Percentiles rank a stretch among this genome's conserved stretches.
phyloP scores from a whole-genome alignment of 805 yeast genomes.

The Diddensiella caesifluorescens region DNA sequence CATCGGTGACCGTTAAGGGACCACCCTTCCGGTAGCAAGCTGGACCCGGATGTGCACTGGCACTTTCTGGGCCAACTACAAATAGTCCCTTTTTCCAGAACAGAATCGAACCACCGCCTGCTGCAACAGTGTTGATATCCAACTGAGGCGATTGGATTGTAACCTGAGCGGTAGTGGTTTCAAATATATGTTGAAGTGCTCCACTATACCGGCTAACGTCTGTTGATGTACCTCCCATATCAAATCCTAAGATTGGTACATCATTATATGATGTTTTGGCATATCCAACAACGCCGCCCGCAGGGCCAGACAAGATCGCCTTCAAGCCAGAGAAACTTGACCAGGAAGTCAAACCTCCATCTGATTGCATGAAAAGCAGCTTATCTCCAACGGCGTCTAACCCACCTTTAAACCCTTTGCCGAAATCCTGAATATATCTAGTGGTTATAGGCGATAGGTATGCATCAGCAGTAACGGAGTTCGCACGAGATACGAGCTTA shows the following conservation, averaged over 20 bases:
- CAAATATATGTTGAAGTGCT: slow-evolving; percentile 70
- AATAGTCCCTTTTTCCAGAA: slow-evolving; percentile 67
- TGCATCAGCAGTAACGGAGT: slow-evolving; percentile 76
- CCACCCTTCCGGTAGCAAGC: slow-evolving; percentile 83
- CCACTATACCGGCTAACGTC: slow-evolving; percentile 75
- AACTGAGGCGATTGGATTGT: slow-evolving; percentile 81
- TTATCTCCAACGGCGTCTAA: slow-evolving; percentile 35
- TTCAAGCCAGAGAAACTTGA: slow-evolving; percentile 76
- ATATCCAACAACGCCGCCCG: slow-evolving; percentile 96
- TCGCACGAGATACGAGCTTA: slow-evolving; percentile 67
- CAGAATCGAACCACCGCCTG: slow-evolving; percentile 75
- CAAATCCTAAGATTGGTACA: slow-evolving; percentile 73
- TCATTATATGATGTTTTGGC: slow-evolving; percentile 68
- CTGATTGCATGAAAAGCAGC: slow-evolving; percentile 81
- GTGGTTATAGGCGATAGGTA: slow-evolving; percentile 75
- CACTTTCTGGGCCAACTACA: slow-evolving; percentile 82
- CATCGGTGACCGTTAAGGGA: slow-evolving; percentile 80
- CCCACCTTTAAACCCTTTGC: slow-evolving; percentile 54
- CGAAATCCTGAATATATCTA: slow-evolving; percentile 56
- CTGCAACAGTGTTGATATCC: slow-evolving; percentile 77
- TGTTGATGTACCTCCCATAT: slow-evolving; percentile 90
- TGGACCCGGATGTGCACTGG: slow-evolving; percentile 87
- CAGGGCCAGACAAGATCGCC: slow-evolving; percentile 93
- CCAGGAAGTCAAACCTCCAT: slow-evolving; percentile 90
- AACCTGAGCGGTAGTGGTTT: slow-evolving; percentile 77